Evolutionary conservation across 495 filamentous ascomycete species (phyloP), one percentile per base, ranked within the genome.

Genomic region (Margaritispora aquatica): DNA sequence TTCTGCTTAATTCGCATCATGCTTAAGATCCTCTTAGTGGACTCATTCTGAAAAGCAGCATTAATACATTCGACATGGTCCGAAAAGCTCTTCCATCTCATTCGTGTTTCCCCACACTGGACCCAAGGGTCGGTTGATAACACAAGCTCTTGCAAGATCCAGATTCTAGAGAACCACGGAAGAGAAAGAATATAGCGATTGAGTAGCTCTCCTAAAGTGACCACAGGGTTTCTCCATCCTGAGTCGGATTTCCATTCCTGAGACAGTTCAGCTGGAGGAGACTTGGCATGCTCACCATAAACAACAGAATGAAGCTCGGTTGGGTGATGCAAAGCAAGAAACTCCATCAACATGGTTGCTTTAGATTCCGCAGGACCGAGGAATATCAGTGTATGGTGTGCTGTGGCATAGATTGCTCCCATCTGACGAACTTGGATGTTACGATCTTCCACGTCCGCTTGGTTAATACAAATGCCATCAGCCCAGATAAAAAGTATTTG

Each of bases 71-170:
- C n/a, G n/a, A n/a, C 29, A 47, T n/a, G 44, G 8, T 47, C 44
- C 5, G 5, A 47, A n/a, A 47, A 47, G 44, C 15, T 7, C 4
- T 47, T 3, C 66, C 66, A 66, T 11, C 60, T 44, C 5, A 68
- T 53, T 17, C 65, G 57, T 2, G 13, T 26, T 3, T 10, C 9
- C 10, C 67, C 67, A 49, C 59, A 65, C 21, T 66, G 64, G 11
- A 69, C 52, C 63, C 64, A 64, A 3, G 67, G 62, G 36, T 63
- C 50, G n/a, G 24, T n/a, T 0, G 64, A 66, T 34, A 68, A 58
- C 3, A 66, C 60, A 31, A 69, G 22, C 56, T 69, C 67, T 26
- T 69, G 67, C 23, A 67, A 54, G 13, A 69, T 55, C 67, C 67
- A 69, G 15, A 63, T 55, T 10, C 67, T 56, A 21, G 49, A 56